These are phyloP conservation scores for Neopestalotiopsis sp. DNA, from an alignment of 2,329 filamentous ascomycete genomes.

Conservation along the genomic window DNA sequence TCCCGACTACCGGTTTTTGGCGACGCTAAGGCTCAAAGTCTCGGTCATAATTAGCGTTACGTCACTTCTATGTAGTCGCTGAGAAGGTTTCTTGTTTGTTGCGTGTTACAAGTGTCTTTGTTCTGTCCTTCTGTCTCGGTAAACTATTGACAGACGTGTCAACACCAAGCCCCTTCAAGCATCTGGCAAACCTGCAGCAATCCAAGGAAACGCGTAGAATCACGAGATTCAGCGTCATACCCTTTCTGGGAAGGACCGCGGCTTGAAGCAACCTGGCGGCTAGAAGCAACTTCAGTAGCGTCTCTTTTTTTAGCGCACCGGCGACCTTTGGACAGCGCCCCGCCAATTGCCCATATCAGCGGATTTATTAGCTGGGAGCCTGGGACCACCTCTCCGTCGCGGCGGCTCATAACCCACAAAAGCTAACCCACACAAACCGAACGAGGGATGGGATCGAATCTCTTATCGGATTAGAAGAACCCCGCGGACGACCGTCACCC, in stretches of 20 bases:
- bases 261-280: too few relatives aligned
- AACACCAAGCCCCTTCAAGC: too few relatives aligned
- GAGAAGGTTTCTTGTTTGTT: background rate
- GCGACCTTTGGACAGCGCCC: background rate
- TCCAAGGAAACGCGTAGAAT: background rate
- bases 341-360: background rate
- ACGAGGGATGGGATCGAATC: background rate
- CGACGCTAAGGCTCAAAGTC: background rate
- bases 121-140: background rate
- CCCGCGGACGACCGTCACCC: slow-evolving; percentile 4
- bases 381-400: background rate
- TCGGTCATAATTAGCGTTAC: slow-evolving; percentile 5
- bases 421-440: background rate
- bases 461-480: slow-evolving; percentile 10
- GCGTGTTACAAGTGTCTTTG: background rate
- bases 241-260: slow-evolving; percentile 6
- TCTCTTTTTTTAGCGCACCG: background rate
- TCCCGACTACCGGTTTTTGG: slow-evolving; percentile 12
- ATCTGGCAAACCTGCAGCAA: too few relatives aligned
- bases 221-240: background rate
- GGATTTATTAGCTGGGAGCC: slow-evolving; percentile 7
- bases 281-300: too few relatives aligned
- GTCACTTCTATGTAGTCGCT: background rate
- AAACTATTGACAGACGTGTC: too few relatives aligned
- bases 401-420: background rate